Conservation (phyloP, 2,329 filamentous ascomycete genomes). For the Botryotinia calthae region DNA sequence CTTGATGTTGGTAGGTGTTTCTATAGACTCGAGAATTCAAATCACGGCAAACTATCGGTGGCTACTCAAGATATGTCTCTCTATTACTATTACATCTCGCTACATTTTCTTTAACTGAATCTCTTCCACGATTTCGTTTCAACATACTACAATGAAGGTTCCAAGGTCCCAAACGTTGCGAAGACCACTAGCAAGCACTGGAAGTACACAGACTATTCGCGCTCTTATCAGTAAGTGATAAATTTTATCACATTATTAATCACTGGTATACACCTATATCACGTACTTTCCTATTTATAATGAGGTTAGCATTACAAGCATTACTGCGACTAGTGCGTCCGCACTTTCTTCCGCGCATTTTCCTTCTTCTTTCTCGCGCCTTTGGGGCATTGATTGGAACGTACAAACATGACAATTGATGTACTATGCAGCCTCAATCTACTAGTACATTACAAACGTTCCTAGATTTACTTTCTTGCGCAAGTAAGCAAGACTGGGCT, state of each 20-base stretch:
- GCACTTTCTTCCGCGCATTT: background rate
- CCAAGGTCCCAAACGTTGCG: background rate
- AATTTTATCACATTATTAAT: background rate
- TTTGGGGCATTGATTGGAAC: background rate
- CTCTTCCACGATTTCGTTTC: background rate
- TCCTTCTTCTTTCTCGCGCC: background rate
- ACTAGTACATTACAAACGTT: conserved; percentile 44
- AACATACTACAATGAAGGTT: background rate
- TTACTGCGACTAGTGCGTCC: background rate
- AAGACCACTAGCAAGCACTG: background rate
- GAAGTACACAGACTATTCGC: background rate
- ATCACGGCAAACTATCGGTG: background rate
- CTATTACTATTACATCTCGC: background rate
- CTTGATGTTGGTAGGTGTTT: conserved; percentile 12
- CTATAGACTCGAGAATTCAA: conserved; percentile 14
- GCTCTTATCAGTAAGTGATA: background rate
- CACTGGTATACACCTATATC: background rate
- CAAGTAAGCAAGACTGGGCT: conserved; percentile 44
- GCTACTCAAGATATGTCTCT: background rate
- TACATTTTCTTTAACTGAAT: background rate
- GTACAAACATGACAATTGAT: conserved; percentile 19
- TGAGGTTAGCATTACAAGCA: background rate
- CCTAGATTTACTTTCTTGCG: conserved; percentile 50
- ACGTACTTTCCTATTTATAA: background rate
- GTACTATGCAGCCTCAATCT: conserved; percentile 53